A percentile compares a stretch with the other conserved stretches of the same genome.
These are phyloP conservation scores for Artomyces pyxidatus DNA, from an alignment of 768 basidiomycete genomes.

Conservation along the genomic window DNA sequence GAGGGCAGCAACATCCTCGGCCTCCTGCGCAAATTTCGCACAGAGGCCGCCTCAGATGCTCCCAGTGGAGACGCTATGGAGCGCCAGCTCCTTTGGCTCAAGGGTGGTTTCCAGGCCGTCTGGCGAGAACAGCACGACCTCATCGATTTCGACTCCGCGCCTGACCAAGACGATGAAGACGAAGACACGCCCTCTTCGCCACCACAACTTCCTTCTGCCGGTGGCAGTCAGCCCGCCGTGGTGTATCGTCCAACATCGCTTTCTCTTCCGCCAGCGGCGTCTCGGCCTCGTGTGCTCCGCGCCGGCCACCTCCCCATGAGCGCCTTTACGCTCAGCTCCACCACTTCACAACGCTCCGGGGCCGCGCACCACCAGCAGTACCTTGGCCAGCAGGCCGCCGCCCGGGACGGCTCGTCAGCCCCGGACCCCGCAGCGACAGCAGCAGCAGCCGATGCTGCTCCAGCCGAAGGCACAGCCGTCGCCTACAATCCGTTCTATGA, in stretches of 20 bases:
- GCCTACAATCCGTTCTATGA: slow-evolving; percentile 92
- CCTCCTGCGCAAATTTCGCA: slow-evolving; percentile 67
- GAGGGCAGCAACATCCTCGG: slow-evolving; percentile 65
- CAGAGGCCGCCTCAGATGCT: slow-evolving; percentile 23
- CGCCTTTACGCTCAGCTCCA: slow-evolving; percentile 51
- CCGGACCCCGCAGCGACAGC: not conserved
- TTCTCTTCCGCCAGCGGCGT: slow-evolving; percentile 6
- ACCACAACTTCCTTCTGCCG: not conserved
- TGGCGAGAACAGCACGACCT: slow-evolving; percentile 45
- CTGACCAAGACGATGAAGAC: slow-evolving; percentile 38
- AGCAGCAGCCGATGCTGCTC: slow-evolving; percentile 5
- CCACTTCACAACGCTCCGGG: slow-evolving; percentile 23
- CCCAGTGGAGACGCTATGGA: not conserved
- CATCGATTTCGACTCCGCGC: slow-evolving; percentile 40
- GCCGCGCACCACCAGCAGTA: slow-evolving; percentile 8
- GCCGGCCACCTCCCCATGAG: slow-evolving; percentile 53
- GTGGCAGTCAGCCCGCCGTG: no score
- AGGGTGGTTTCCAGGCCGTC: slow-evolving; percentile 75
- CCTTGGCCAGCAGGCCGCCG: slow-evolving; percentile 6
- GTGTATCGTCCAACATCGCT: no score
- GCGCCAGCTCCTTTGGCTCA: slow-evolving; percentile 65
- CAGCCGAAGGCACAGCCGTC: slow-evolving; percentile 16
- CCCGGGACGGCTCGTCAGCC: not conserved
- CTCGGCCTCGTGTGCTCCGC: slow-evolving; percentile 32
- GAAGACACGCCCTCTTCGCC: slow-evolving; percentile 17